Conservation (phyloP, 805 yeast genomes). For the Kodamaea leandrae region DNA sequence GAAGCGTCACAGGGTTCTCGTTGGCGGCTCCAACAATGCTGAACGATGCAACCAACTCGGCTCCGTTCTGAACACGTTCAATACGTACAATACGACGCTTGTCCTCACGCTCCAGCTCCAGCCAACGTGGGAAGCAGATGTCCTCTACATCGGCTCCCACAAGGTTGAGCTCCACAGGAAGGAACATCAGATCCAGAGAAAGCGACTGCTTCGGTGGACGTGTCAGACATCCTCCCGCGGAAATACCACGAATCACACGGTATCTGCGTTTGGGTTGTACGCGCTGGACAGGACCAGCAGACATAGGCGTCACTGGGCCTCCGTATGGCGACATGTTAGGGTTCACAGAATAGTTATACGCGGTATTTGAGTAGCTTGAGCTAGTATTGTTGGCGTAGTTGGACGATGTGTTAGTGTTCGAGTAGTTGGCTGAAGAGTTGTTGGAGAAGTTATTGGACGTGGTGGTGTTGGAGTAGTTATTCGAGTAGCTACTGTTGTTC, state of each 20-base stretch:
- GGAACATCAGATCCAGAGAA: conserved; percentile 25
- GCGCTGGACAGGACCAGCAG: too few relatives aligned
- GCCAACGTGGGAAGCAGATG: conserved; percentile 54
- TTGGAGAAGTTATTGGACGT: background rate
- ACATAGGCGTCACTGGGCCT: too few relatives aligned
- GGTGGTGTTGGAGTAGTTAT: background rate
- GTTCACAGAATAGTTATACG: too few relatives aligned
- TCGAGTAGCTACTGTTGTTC: background rate
- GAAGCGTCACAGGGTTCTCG: conserved; percentile 41
- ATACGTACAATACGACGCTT: conserved; percentile 56
- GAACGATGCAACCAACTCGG: conserved; percentile 47
- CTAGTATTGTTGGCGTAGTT: background rate
- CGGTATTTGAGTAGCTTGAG: too few relatives aligned
- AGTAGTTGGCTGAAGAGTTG: background rate
- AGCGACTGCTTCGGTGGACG: conserved; percentile 49
- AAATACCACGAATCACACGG: conserved; percentile 53
- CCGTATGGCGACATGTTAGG: too few relatives aligned
- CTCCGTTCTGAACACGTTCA: conserved; percentile 51
- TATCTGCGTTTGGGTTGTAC: background rate
- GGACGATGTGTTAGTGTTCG: background rate
- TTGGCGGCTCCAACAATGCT: conserved; percentile 51
- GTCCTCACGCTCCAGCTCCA: conserved; percentile 43
- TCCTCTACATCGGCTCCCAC: conserved; percentile 46
- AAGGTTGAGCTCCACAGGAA: conserved; percentile 50
- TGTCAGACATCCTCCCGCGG: conserved; percentile 56